Conservation (phyloP, 805 yeast genomes). For the Kazachstania africana region DNA sequence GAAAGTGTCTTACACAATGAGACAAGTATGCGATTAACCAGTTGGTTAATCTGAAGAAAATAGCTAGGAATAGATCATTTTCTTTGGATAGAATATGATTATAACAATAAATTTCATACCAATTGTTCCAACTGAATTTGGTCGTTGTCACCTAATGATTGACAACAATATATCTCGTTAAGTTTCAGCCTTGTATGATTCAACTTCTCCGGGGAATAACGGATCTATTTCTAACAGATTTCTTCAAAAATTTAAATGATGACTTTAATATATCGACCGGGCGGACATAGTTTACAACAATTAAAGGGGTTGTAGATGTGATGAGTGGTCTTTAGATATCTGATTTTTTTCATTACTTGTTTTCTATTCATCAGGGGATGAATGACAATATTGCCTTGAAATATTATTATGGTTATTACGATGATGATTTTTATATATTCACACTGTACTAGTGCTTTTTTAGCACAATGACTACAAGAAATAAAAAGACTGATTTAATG, state of each 20-base stretch:
- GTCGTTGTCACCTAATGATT: constrained; percentile 28
- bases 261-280: constrained; percentile 34
- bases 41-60: constrained; percentile 2
- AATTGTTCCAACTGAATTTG: constrained; percentile 34
- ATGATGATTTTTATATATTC: constrained; percentile 23
- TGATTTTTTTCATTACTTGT: constrained; percentile 12
- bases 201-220: no score
- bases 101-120: constrained; percentile 22
- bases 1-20: no score
- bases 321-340: constrained; percentile 32
- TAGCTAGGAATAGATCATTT: no score
- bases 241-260: no score
- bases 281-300: constrained; percentile 38
- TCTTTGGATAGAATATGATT: no score
- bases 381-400: no score
- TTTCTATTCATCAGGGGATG: no score
- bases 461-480: constrained; percentile 26
- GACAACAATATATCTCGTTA: constrained; percentile 34
- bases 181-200: constrained; percentile 41
- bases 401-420: no score
- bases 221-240: no score
- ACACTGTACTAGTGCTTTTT: constrained; percentile 29
- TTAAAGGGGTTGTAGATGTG: constrained; percentile 22
- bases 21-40: no score
- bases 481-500: constrained; percentile 30